Conservation (phyloP, 176 grass and related monocot species). For the Canna indica region DNA sequence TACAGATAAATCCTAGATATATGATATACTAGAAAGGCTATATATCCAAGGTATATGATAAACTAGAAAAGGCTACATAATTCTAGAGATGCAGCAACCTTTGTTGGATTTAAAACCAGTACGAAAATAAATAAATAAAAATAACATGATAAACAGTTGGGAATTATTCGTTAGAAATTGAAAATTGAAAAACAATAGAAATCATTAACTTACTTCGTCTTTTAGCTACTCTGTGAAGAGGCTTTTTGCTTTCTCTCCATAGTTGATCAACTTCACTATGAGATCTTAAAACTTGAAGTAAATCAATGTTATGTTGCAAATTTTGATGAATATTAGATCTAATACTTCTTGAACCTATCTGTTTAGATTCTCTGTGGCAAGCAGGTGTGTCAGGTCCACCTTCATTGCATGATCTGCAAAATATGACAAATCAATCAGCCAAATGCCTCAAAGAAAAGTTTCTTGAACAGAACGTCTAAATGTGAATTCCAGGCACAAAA, state of each 20-base stretch:
- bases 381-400: conserved; percentile 31
- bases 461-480: not conserved
- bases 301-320: conserved; percentile 35
- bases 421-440: not conserved
- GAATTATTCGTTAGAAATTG: conserved; percentile 2
- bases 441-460: not conserved
- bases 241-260: conserved; percentile 50
- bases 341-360: conserved; percentile 17
- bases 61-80: not conserved
- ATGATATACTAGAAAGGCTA: not conserved
- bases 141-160: not conserved
- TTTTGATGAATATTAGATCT: conserved; percentile 15
- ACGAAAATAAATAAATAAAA: conserved; percentile 3
- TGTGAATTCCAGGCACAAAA: not conserved
- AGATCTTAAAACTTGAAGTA: conserved; percentile 44
- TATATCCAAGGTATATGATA: not conserved
- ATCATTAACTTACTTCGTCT: conserved; percentile 37
- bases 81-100: not conserved
- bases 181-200: conserved; percentile 17
- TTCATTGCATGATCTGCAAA: conserved; percentile 43
- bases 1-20: not conserved
- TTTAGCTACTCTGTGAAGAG: conserved; percentile 52
- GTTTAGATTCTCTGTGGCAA: conserved; percentile 27
- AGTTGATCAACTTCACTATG: conserved; percentile 32
- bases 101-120: conserved; percentile 3